Evolutionary conservation across 129 eudicot species (phyloP).

Genomic region (Pittosporum tobira): DNA sequence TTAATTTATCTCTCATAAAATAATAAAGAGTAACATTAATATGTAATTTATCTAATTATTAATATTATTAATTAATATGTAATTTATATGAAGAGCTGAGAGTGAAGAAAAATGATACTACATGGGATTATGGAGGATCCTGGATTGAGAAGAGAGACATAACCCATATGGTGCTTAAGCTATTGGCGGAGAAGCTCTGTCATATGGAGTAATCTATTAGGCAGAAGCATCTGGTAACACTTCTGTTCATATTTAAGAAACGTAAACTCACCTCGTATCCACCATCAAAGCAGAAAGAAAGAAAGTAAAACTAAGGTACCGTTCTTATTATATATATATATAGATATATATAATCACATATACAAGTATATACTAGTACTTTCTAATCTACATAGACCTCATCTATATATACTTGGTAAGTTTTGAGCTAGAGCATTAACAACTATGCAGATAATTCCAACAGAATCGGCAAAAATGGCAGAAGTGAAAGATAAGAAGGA

Average conservation of each 20-base stretch:
- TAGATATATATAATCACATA: not conserved
- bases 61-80: too few relatives aligned
- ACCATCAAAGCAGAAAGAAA: not conserved
- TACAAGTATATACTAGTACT: not conserved
- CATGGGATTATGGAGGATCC: too few relatives aligned
- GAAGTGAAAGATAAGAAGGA: constrained; percentile 31
- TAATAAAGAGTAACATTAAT: too few relatives aligned
- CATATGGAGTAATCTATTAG: not conserved
- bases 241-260: not conserved
- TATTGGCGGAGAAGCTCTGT: constrained; percentile 9
- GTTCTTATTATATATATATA: constrained; percentile 7
- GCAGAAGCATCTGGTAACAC: constrained; percentile 1
- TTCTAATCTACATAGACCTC: not conserved
- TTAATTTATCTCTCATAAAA: too few relatives aligned
- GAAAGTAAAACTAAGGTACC: not conserved
- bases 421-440: not conserved
- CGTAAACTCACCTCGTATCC: not conserved
- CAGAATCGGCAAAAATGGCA: constrained; percentile 18
- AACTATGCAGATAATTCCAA: constrained; percentile 8
- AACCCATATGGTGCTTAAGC: constrained; percentile 6
- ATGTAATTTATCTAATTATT: too few relatives aligned
- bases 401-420: too few relatives aligned
- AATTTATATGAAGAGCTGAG: too few relatives aligned
- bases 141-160: constrained; percentile 6
- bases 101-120: too few relatives aligned